These are phyloP conservation scores for Penicillium sp. DNA, from an alignment of 2,329 filamentous ascomycete genomes.

Conservation along the genomic window DNA sequence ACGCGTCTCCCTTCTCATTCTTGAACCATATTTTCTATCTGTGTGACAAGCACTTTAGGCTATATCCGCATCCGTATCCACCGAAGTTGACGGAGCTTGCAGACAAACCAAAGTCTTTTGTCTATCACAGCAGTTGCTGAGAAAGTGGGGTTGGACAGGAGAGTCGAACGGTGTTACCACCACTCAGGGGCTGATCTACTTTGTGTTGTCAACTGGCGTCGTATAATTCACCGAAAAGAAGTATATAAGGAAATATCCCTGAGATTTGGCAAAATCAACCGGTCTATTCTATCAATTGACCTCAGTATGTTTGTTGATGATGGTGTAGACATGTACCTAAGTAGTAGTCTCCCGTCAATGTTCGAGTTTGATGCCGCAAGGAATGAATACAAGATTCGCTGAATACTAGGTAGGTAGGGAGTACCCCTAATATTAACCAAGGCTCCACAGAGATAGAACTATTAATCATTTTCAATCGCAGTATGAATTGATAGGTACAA, in stretches of 20 bases:
- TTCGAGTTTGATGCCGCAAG: not conserved
- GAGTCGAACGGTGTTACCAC: not conserved
- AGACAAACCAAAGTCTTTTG: not conserved
- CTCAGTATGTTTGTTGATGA: not conserved
- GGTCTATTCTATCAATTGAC: not conserved
- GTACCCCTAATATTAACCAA: no score
- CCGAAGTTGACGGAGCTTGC: not conserved
- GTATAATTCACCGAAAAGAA: not conserved
- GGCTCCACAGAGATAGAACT: no score
- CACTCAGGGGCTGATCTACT: not conserved
- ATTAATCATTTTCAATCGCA: not conserved
- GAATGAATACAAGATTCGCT: not conserved
- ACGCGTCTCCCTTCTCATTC: not conserved
- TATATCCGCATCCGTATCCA: not conserved
- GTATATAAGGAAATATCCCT: not conserved
- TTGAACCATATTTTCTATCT: not conserved
- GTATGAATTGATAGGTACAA: not conserved
- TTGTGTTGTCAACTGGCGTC: not conserved
- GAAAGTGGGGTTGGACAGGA: not conserved
- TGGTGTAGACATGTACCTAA: not conserved
- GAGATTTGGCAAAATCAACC: not conserved
- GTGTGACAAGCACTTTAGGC: not conserved
- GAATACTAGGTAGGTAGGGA: no score
- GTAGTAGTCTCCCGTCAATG: not conserved
- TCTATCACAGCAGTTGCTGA: not conserved